Evolutionary conservation across 2,329 filamentous ascomycete genomes (phyloP).

Genomic region (Samsoniella hepiali): DNA sequence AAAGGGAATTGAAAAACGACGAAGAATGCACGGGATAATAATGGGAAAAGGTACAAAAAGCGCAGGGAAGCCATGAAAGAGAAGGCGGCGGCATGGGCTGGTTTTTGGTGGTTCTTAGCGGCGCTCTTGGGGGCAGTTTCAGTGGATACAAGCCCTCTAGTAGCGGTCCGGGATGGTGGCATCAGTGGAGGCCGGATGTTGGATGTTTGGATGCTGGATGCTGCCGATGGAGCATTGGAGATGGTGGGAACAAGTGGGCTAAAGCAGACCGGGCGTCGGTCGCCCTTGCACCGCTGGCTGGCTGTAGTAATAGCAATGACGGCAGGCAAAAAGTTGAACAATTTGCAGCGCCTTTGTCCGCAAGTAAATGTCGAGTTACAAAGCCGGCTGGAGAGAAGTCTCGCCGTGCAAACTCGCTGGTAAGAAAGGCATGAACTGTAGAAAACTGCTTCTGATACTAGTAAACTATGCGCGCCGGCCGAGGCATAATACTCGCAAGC

Average conservation of each 20-base stretch:
- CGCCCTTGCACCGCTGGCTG: neutral
- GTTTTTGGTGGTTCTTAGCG: constrained; percentile 2
- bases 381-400: no score
- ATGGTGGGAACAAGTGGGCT: constrained; percentile 3
- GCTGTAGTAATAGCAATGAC: neutral
- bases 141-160: neutral
- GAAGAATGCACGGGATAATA: neutral
- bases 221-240: neutral
- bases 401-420: no score
- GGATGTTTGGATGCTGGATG: neutral
- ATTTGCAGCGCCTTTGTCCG: no score
- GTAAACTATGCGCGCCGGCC: neutral
- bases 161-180: neutral
- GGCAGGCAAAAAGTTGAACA: neutral
- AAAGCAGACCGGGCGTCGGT: neutral
- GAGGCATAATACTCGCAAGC: neutral
- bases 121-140: neutral
- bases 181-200: no score
- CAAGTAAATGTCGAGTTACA: no score
- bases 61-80: neutral
- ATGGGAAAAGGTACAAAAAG: neutral
- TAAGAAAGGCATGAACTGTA: neutral
- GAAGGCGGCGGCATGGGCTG: neutral
- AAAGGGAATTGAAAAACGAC: neutral
- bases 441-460: neutral